Conservation (phyloP, 2,329 filamentous ascomycete species). For the Calycina marina region DNA sequence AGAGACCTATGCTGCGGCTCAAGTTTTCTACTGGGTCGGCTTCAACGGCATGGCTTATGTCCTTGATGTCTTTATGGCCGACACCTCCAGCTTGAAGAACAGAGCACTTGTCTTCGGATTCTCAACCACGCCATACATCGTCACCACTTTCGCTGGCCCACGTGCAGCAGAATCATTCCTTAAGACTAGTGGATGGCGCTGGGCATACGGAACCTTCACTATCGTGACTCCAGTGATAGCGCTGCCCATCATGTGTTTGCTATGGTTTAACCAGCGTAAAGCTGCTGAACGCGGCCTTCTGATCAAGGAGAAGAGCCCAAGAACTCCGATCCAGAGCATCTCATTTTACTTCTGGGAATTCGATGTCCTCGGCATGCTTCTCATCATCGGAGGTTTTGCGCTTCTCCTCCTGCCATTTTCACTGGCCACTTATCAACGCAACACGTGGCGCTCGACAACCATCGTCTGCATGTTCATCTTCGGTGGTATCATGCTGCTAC, state of each 20-base stretch:
- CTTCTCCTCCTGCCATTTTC: slow-evolving; percentile 58
- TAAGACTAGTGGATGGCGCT: slow-evolving; percentile 42
- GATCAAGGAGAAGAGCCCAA: slow-evolving; percentile 25
- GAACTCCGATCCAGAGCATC: slow-evolving; percentile 22
- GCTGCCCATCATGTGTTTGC: slow-evolving; percentile 43
- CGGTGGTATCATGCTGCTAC: slow-evolving; percentile 39
- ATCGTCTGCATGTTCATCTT: slow-evolving; percentile 40
- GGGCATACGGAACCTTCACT: slow-evolving; percentile 53
- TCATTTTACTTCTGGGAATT: slow-evolving; percentile 33
- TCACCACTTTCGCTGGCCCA: slow-evolving; percentile 48
- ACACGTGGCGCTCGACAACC: slow-evolving; percentile 13
- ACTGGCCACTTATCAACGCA: slow-evolving; percentile 27
- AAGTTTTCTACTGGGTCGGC: slow-evolving; percentile 24
- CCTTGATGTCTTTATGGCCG: slow-evolving; percentile 50
- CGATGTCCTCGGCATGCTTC: slow-evolving; percentile 45
- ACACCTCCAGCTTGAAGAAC: slow-evolving; percentile 50
- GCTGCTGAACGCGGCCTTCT: slow-evolving; percentile 38
- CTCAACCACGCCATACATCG: slow-evolving; percentile 47
- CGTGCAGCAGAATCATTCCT: slow-evolving; percentile 41
- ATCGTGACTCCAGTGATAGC: slow-evolving; percentile 48
- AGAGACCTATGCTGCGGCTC: slow-evolving; percentile 40
- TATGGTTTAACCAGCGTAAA: slow-evolving; percentile 37
- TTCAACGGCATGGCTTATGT: slow-evolving; percentile 36
- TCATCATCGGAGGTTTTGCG: slow-evolving; percentile 44
- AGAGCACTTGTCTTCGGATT: slow-evolving; percentile 39